Conservation (phyloP, 495 filamentous ascomycete genomes). For the Clavariopsis aquatica region DNA sequence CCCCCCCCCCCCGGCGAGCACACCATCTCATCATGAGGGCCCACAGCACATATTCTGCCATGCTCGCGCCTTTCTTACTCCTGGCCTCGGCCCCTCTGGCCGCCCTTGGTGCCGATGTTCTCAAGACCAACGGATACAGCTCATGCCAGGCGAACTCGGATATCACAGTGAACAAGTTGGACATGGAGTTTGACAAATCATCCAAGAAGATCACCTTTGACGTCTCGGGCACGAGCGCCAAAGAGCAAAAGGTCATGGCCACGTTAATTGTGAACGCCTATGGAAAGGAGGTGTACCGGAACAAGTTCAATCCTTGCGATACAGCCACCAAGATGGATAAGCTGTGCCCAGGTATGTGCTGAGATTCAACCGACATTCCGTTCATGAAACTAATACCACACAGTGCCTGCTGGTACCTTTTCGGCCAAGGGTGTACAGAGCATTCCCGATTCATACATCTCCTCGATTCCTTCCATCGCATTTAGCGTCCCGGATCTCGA, state of each 20-base stretch:
- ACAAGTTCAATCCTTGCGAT: slow-evolving; percentile 80
- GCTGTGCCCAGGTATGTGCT: slow-evolving; percentile 83
- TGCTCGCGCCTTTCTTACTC: slow-evolving; percentile 42
- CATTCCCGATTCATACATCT: slow-evolving; percentile 70
- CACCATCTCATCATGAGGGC: slow-evolving; percentile 25
- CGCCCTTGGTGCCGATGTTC: slow-evolving; percentile 63
- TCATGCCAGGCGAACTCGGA: slow-evolving; percentile 66
- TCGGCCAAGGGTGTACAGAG: slow-evolving; percentile 65
- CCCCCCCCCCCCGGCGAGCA: slow-evolving; percentile 26
- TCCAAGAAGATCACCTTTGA: slow-evolving; percentile 77
- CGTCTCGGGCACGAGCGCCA: slow-evolving; percentile 72
- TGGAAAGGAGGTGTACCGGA: slow-evolving; percentile 77
- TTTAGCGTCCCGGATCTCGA: slow-evolving; percentile 91
- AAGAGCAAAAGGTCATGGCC: slow-evolving; percentile 79
- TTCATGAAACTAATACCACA: slow-evolving; percentile 2
- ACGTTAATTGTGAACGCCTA: slow-evolving; percentile 80
- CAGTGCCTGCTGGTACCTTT: slow-evolving; percentile 75
- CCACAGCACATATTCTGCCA: slow-evolving; percentile 33
- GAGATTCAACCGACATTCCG: background rate
- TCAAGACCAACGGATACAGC: slow-evolving; percentile 78
- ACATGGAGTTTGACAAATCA: slow-evolving; percentile 76
- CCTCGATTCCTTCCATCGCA: slow-evolving; percentile 82
- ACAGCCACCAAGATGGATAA: slow-evolving; percentile 61
- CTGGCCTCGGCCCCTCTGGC: slow-evolving; percentile 48
- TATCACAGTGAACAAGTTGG: slow-evolving; percentile 71